phyloP scores from a whole-genome alignment of 148 eudicot species.

The Silene latifolia region DNA sequence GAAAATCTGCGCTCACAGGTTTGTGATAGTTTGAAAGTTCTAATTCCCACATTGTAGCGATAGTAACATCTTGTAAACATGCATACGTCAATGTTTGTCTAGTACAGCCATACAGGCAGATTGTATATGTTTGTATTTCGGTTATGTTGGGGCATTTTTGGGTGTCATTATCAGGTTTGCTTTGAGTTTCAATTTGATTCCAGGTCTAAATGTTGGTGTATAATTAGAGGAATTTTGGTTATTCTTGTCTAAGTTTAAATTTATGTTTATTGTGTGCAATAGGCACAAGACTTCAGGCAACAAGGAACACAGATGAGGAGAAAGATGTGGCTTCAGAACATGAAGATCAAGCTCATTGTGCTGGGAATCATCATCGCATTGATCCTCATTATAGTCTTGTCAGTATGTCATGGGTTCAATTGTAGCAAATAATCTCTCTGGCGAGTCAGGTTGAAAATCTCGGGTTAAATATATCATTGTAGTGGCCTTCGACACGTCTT shows the following conservation, averaged over 20 bases:
- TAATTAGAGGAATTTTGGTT: neutral
- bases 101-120: too few relatives aligned
- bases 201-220: neutral
- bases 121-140: too few relatives aligned
- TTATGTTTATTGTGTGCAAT: neutral
- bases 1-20: slow-evolving; percentile 52
- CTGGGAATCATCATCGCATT: slow-evolving; percentile 47
- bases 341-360: slow-evolving; percentile 54
- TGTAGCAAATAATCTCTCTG: slow-evolving; percentile 30
- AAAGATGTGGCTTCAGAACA: slow-evolving; percentile 55
- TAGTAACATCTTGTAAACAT: neutral
- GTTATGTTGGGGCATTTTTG: too few relatives aligned
- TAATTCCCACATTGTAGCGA: too few relatives aligned
- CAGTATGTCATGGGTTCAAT: slow-evolving; percentile 45
- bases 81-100: too few relatives aligned
- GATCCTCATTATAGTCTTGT: slow-evolving; percentile 49
- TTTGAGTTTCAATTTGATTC: too few relatives aligned
- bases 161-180: too few relatives aligned
- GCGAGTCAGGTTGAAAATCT: slow-evolving; percentile 8
- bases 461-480: slow-evolving; percentile 23
- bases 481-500: slow-evolving; percentile 21
- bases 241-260: neutral
- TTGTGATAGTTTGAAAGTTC: slow-evolving; percentile 15
- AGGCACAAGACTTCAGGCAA: slow-evolving; percentile 50
- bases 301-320: slow-evolving; percentile 51